Percentiles rank a stretch among this genome's conserved stretches.
Conservation (phyloP, 371 early-diverging fungal genomes). For the Batkoa obscura region DNA sequence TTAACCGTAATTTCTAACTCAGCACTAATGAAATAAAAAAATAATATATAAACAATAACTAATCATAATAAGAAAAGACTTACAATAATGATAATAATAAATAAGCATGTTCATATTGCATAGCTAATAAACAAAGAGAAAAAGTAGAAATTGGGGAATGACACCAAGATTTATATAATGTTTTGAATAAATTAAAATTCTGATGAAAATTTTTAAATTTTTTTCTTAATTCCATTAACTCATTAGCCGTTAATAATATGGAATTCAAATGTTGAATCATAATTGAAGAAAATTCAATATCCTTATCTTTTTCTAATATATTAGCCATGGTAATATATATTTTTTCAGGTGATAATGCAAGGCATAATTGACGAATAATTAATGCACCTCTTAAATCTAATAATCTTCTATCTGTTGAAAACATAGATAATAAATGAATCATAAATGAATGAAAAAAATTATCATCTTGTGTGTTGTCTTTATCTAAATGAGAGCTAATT, state of each 20-base stretch:
- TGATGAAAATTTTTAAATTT: constrained; percentile 42
- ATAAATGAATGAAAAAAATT: constrained; percentile 56
- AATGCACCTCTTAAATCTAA: constrained; percentile 67
- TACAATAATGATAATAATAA: constrained; percentile 57
- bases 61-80: constrained; percentile 8
- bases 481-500: constrained; percentile 55
- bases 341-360: constrained; percentile 61
- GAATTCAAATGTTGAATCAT: constrained; percentile 88
- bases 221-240: constrained; percentile 54
- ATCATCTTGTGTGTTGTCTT: background rate
- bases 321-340: constrained; percentile 68
- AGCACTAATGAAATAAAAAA: constrained; percentile 20
- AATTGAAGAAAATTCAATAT: constrained; percentile 66
- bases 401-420: constrained; percentile 65
- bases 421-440: constrained; percentile 53
- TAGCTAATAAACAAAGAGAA: constrained; percentile 69
- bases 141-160: constrained; percentile 78
- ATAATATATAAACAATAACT: background rate
- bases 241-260: constrained; percentile 78
- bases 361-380: constrained; percentile 75
- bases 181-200: constrained; percentile 24
- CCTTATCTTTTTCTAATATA: constrained; percentile 53
- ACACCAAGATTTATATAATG: constrained; percentile 75
- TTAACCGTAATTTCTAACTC: constrained; percentile 79
- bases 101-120: constrained; percentile 72